These are phyloP conservation scores for Solanum hybrid DNA, from an alignment of 305 asterid genomes.

Conservation along the genomic window DNA sequence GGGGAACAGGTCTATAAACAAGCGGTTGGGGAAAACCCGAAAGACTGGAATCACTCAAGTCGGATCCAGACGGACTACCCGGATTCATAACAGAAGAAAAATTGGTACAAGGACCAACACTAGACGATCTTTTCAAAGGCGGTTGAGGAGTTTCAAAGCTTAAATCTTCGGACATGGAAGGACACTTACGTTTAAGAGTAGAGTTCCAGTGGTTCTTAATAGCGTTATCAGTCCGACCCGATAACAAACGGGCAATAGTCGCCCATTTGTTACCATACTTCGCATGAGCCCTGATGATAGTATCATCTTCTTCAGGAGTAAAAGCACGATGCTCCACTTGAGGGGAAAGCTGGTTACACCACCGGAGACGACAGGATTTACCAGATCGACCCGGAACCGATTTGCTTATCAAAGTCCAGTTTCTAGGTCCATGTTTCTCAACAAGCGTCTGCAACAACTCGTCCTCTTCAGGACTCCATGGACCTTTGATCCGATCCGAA, in stretches of 20 bases:
- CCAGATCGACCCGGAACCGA: constrained; percentile 43
- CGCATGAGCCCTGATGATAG: constrained; percentile 32
- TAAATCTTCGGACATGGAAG: constrained; percentile 61
- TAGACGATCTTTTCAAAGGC: constrained; percentile 33
- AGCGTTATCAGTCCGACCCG: constrained; percentile 44
- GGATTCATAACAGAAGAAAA: constrained; percentile 21
- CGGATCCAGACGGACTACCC: constrained; percentile 32
- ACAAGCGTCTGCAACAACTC: constrained; percentile 26
- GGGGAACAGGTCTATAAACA: constrained; percentile 17
- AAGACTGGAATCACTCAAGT: constrained; percentile 26
- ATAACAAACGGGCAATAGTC: constrained; percentile 31
- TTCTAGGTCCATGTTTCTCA: constrained; percentile 37
- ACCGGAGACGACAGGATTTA: constrained; percentile 38
- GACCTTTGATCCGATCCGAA: constrained; percentile 43
- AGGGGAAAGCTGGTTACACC: constrained; percentile 49
- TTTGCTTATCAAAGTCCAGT: constrained; percentile 40
- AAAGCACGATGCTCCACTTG: constrained; percentile 42
- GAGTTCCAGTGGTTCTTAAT: constrained; percentile 48
- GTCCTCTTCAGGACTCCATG: constrained; percentile 50
- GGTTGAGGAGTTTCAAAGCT: constrained; percentile 18
- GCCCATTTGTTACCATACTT: constrained; percentile 45
- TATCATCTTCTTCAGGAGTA: constrained; percentile 32
- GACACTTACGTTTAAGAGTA: constrained; percentile 49
- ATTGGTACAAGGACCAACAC: constrained; percentile 23
- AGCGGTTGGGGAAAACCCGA: constrained; percentile 21